phyloP scores from a whole-genome alignment of 805 yeast genomes.

The Yarrowia hollandica region DNA sequence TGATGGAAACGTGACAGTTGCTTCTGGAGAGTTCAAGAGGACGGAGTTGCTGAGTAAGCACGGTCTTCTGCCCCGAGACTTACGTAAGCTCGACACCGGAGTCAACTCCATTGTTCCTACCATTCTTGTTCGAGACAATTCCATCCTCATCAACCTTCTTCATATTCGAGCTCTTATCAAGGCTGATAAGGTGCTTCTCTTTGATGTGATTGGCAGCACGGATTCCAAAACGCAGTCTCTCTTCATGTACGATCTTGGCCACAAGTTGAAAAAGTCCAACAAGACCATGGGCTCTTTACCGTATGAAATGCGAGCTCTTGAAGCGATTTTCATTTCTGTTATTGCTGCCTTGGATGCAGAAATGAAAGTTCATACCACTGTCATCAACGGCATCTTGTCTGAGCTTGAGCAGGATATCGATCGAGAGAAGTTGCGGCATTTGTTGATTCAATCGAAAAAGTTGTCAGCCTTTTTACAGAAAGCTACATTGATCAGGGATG shows the following conservation, averaged over 20 bases:
- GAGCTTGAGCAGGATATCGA: slow-evolving; percentile 85
- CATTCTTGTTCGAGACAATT: slow-evolving; percentile 72
- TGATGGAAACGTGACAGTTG: slow-evolving; percentile 66
- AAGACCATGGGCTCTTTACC: slow-evolving; percentile 54
- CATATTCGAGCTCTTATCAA: slow-evolving; percentile 90
- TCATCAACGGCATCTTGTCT: slow-evolving; percentile 66
- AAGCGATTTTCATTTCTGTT: slow-evolving; percentile 79
- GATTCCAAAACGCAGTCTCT: slow-evolving; percentile 67
- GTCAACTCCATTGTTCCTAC: slow-evolving; percentile 85
- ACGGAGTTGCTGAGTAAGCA: slow-evolving; percentile 70
- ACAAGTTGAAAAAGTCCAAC: slow-evolving; percentile 52
- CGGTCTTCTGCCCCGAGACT: slow-evolving; percentile 82
- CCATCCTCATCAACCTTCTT: slow-evolving; percentile 77
- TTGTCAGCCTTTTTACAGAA: slow-evolving; percentile 82
- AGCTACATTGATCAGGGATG: slow-evolving; percentile 75
- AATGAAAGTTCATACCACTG: slow-evolving; percentile 78
- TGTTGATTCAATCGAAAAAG: slow-evolving; percentile 82
- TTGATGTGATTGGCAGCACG: slow-evolving; percentile 68
- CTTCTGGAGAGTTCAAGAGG: slow-evolving; percentile 72
- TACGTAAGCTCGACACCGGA: slow-evolving; percentile 82
- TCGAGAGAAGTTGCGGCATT: slow-evolving; percentile 69
- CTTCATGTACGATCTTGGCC: slow-evolving; percentile 77
- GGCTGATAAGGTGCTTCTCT: slow-evolving; percentile 73
- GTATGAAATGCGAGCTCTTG: slow-evolving; percentile 88
- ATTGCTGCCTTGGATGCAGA: slow-evolving; percentile 78